Conservation (phyloP, 306 rosid genomes). For the Cucumis sativus region DNA sequence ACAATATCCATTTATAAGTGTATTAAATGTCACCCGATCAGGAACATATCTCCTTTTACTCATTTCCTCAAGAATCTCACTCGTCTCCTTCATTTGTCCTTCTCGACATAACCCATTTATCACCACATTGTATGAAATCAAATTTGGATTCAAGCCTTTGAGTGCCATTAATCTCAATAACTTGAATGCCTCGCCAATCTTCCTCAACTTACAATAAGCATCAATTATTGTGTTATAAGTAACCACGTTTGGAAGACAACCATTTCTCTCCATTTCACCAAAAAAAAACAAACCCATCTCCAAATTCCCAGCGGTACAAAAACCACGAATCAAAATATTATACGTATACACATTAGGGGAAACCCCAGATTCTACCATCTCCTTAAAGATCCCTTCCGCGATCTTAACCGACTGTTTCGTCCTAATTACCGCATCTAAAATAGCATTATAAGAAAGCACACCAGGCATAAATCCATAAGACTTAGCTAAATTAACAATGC, state of each 20-base stretch:
- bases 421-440: conserved; percentile 41
- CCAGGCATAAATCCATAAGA: conserved; percentile 50
- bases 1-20: conserved; percentile 67
- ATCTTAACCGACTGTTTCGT: conserved; percentile 20
- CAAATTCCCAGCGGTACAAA: conserved; percentile 31
- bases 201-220: conserved; percentile 42
- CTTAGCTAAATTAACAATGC: conserved; percentile 39
- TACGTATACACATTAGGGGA: conserved; percentile 68
- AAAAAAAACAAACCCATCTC: conserved; percentile 35
- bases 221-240: conserved; percentile 62
- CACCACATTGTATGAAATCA: conserved; percentile 66
- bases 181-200: conserved; percentile 37
- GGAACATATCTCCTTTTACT: conserved; percentile 36
- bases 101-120: conserved; percentile 62
- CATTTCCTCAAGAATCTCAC: conserved; percentile 49
- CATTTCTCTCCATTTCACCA: conserved; percentile 54
- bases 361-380: conserved; percentile 43
- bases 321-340: conserved; percentile 70
- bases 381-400: conserved; percentile 35
- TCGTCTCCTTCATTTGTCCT: conserved; percentile 47
- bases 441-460: conserved; percentile 53
- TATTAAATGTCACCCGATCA: conserved; percentile 66
- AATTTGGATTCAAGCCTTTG: conserved; percentile 52
- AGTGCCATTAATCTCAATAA: conserved; percentile 37
- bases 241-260: conserved; percentile 61